Percentiles rank a stretch among this genome's conserved stretches.
Evolutionary conservation across 2,329 filamentous ascomycete genomes (phyloP).

Genomic region (Lachnellula occidentalis): DNA sequence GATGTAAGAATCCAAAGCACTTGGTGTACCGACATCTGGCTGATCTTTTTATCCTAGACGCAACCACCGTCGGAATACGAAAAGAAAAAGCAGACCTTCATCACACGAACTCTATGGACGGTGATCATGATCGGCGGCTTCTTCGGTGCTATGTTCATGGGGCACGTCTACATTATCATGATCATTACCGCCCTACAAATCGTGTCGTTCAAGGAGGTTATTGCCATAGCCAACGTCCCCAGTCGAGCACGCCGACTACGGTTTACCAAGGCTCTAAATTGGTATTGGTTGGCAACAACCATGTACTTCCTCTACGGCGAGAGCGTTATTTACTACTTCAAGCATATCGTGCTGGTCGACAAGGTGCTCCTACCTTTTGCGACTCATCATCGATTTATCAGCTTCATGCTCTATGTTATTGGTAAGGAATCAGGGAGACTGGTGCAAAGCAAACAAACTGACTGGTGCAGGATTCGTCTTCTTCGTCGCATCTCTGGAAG

Average conservation of each 20-base stretch:
- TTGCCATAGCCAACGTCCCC: constrained; percentile 92
- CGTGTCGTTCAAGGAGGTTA: constrained; percentile 98
- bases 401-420: constrained; percentile 96
- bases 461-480: constrained; percentile 78
- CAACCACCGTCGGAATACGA: constrained; percentile 68
- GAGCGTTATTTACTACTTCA: constrained; percentile 99
- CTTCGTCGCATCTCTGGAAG: constrained; percentile 91
- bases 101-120: constrained; percentile 95
- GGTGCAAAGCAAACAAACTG: constrained; percentile 17
- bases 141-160: constrained; percentile 87
- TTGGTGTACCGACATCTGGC: constrained; percentile 6
- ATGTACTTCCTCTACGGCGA: constrained; percentile 99
- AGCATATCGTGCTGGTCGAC: constrained; percentile 95
- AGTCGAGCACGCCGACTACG: constrained; percentile 84
- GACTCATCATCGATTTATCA: constrained; percentile 97
- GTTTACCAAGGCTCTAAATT: constrained; percentile 94
- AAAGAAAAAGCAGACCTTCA: constrained; percentile 98
- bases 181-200: constrained; percentile 93
- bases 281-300: constrained; percentile 97
- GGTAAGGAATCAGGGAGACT: constrained; percentile 49
- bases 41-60: constrained; percentile 20
- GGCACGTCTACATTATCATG: constrained; percentile 94
- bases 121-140: constrained; percentile 95
- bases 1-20: constrained; percentile 30
- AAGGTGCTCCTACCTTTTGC: constrained; percentile 87